Conservation (phyloP, 305 asterid species). For the Fraxinus latifolia region DNA sequence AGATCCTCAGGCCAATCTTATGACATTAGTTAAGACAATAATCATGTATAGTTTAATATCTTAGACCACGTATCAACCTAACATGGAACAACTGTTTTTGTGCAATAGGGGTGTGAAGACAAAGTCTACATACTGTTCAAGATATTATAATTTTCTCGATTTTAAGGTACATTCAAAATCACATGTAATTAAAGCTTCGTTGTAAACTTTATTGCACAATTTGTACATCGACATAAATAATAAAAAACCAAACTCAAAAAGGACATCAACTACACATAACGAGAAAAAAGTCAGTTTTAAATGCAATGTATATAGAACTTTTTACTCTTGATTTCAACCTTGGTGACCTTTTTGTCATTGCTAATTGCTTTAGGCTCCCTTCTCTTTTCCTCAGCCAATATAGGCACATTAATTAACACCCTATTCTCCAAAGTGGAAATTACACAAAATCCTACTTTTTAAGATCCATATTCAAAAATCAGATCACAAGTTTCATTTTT, state of each 20-base stretch:
- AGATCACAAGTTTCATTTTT: too few relatives aligned
- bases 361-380: constrained; percentile 37
- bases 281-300: background rate
- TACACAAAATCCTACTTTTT: too few relatives aligned
- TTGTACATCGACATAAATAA: background rate
- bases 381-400: constrained; percentile 36
- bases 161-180: background rate
- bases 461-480: too few relatives aligned
- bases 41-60: too few relatives aligned
- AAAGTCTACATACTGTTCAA: background rate
- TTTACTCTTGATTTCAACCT: background rate
- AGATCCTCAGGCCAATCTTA: background rate
- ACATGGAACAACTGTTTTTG: background rate
- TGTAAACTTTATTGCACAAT: background rate
- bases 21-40: background rate
- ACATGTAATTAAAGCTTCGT: background rate
- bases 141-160: too few relatives aligned
- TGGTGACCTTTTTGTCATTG: constrained; percentile 4
- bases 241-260: background rate
- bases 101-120: background rate
- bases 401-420: constrained; percentile 40
- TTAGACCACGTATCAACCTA: too few relatives aligned
- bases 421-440: constrained; percentile 31
- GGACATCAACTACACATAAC: background rate
- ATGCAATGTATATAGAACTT: background rate